A percentile compares a stretch with the other conserved stretches of the same genome.
These are phyloP conservation scores for Dryadomyces sulphureus DNA, from an alignment of 2,329 filamentous ascomycete species.

Conservation along the genomic window DNA sequence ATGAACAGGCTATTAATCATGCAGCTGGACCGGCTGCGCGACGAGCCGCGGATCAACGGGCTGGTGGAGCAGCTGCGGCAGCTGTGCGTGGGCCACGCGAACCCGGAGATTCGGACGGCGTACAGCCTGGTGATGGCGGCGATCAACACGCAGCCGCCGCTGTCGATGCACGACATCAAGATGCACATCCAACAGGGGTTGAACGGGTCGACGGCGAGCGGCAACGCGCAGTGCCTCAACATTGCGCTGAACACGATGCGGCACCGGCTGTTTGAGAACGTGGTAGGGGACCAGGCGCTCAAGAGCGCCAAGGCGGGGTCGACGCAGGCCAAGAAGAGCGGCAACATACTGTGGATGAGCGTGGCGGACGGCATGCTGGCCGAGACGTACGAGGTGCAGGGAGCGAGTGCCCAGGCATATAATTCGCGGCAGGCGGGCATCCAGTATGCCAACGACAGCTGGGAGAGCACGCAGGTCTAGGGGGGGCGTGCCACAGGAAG, in stretches of 20 bases:
- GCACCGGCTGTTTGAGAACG: constrained; percentile 64
- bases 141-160: constrained; percentile 43
- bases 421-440: constrained; percentile 26
- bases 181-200: constrained; percentile 62
- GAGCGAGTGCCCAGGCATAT: constrained; percentile 26
- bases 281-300: constrained; percentile 65
- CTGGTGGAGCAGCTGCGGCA: constrained; percentile 53
- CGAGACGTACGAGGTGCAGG: constrained; percentile 59
- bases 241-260: constrained; percentile 80
- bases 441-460: constrained; percentile 26
- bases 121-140: constrained; percentile 64
- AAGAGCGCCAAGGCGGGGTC: constrained; percentile 60
- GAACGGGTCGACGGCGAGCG: constrained; percentile 49
- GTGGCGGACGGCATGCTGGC: constrained; percentile 68
- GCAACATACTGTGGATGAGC: constrained; percentile 63
- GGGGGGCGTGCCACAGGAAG: neutral
- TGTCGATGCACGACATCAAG: constrained; percentile 63
- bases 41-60: constrained; percentile 41
- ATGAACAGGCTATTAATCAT: constrained; percentile 62
- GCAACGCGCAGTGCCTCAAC: constrained; percentile 67
- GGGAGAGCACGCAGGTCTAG: constrained; percentile 15
- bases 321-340: constrained; percentile 52
- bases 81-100: constrained; percentile 53
- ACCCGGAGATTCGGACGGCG: constrained; percentile 61
- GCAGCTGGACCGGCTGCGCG: constrained; percentile 42